Evolutionary conservation across 495 filamentous ascomycete species (phyloP), one percentile per base, ranked within the genome.

Genomic region (Trichodelitschia bisporula): DNA sequence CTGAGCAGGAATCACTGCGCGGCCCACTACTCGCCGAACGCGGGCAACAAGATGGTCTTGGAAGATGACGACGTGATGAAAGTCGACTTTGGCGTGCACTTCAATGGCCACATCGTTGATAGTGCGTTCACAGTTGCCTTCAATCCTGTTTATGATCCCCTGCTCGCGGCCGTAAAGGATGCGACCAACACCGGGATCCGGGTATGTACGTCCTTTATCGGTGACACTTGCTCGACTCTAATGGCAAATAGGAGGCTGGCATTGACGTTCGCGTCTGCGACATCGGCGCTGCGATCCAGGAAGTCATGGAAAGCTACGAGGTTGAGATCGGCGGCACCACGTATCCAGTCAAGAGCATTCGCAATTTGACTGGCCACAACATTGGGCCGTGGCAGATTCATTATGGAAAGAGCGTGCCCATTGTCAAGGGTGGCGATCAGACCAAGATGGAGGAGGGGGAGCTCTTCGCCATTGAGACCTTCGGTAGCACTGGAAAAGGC

Each of bases 371-470:
- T 30, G 67, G 67, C 0, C 67, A 72, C 41, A 59, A 64, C 29
- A 72, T 72, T 35, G 46, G 51, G 3, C 64, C 50, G 3, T 69
- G 67, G 33, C 53, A 46, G 15, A 69, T 72, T 32, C 67, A 72
- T 37, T 64, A 61, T 5, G 61, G 59, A 1, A 72, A 72, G 35
- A 61, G 54, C 25, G 54, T 72, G 15, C 67, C 67, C 2, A 69
- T 71, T 41, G 48, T 70, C 33, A 71, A 66, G 42, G 62, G 53
- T 19, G 48, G 50, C 10, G 56, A 61, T 34, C 61, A 59, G 36
- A 64, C 58, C 5, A 69, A 68, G 49, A 72, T 72, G 66, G 66
- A 71, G 42, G 66, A 68, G 35, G 65, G 66, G 6, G 67, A 72
- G 36, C 53, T 60, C 3, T 72, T 69, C 45, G 67, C 67, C 18